These are phyloP conservation scores for Aspergillus tanneri DNA, from an alignment of 2,329 filamentous ascomycete genomes.

Conservation along the genomic window DNA sequence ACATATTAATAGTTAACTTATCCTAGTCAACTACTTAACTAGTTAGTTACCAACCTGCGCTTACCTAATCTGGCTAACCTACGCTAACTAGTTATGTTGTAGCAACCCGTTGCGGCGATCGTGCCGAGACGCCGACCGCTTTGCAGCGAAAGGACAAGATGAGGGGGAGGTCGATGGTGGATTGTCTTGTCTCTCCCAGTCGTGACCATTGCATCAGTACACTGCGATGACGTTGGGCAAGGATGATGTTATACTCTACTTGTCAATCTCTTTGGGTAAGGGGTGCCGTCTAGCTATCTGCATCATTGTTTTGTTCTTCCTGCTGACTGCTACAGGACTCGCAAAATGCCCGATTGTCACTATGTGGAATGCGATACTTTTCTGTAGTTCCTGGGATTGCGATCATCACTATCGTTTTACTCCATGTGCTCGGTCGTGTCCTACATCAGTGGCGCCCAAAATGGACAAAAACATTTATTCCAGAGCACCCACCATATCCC, in stretches of 20 bases:
- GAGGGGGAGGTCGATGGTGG: neutral
- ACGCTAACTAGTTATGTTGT: too few species aligned
- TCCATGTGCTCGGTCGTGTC: constrained; percentile 29
- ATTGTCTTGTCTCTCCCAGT: neutral
- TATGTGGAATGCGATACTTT: constrained; percentile 37
- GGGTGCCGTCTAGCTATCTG: neutral
- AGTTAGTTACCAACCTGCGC: too few species aligned
- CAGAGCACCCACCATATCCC: constrained; percentile 37
- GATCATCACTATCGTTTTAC: constrained; percentile 26
- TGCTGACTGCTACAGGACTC: constrained; percentile 34
- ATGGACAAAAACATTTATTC: constrained; percentile 56
- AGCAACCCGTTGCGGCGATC: too few species aligned
- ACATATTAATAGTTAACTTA: too few species aligned
- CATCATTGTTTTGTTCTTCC: neutral
- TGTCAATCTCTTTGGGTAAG: constrained; percentile 24
- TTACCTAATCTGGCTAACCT: too few species aligned
- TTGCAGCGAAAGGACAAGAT: neutral
- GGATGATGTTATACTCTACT: constrained; percentile 9
- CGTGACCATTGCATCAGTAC: neutral
- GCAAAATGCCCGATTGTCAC: constrained; percentile 34
- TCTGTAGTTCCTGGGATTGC: constrained; percentile 30
- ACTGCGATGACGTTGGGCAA: constrained; percentile 12
- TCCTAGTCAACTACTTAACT: too few species aligned
- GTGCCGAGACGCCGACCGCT: neutral
- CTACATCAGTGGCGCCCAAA: constrained; percentile 38